Evolutionary conservation across 768 basidiomycete species (phyloP), one percentile per base, ranked within the genome.

Genomic region (Leccinum rimulosum): DNA sequence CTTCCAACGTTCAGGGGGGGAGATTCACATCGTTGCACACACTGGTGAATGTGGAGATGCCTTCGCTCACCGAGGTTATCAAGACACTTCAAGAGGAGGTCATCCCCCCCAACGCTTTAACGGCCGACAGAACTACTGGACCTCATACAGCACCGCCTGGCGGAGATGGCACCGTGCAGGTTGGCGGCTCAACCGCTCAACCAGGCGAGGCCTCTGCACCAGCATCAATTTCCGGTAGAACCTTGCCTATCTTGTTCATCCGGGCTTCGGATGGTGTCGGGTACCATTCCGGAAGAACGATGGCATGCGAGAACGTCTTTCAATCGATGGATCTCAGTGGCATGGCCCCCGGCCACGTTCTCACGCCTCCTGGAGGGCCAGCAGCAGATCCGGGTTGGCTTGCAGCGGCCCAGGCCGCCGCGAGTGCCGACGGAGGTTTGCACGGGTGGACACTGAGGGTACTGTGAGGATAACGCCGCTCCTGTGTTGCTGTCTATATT

Each of bases 41-140:
- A 3, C 85, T 93, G 51, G 88, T 95, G 53, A 83, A 90, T 28
- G 91, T 95, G 52, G 90, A 95, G 60, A 83, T 96, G 82, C 94
- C 94, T 22, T 79, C 85, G 6, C 71, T 93, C 49, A 72, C 76
- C 7, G 90, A 92, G 55, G 85, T 95, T 48, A 80, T 94, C 66
- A 86, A 88, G 64, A 86, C 89, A 9, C 78, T 95, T 17, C 84
- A 91, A 64, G 88, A 91, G 56, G 88, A 91, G 66, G 79, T 80
- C 8, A 65, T 84, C 12, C 78, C 86, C 1, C 65, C 78, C 8
- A 73, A 73, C 51, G 63, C 62, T 11, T 63, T 76, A 27, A 61
- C 59, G 14, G 64, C 70, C 36, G 80, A 81, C 43, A 73, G 74
- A 12, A 61, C 75, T 22, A 76, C 74, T 28, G 76, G 66, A 54